Conservation (phyloP, 352 stramenopile species). For the Pythium dissimile region DNA sequence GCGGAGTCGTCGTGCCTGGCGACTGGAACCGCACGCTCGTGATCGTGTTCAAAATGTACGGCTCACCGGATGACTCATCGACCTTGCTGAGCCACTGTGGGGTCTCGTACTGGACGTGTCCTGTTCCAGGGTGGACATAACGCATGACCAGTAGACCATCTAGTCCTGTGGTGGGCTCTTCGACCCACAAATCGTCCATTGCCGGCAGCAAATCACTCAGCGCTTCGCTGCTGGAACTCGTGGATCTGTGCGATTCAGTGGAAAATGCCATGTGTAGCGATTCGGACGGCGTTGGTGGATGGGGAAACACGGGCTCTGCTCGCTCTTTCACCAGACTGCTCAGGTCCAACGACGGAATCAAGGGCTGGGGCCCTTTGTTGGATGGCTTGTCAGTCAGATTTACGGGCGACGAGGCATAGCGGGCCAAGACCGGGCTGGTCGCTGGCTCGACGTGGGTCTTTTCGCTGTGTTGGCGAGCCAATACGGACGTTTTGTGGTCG, state of each 20-base stretch:
- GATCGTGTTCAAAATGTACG: slow-evolving; percentile 18
- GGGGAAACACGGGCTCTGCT: not conserved
- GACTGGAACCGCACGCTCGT: slow-evolving; percentile 18
- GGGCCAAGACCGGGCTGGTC: not conserved
- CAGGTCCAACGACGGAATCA: slow-evolving; percentile 16
- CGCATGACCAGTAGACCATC: not conserved
- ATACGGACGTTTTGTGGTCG: not conserved
- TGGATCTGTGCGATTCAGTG: slow-evolving; percentile 2
- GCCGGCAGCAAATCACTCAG: slow-evolving; percentile 16
- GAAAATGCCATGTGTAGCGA: not conserved
- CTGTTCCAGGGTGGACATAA: slow-evolving; percentile 12
- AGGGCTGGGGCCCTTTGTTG: not conserved
- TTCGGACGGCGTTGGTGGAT: not conserved
- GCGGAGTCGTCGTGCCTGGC: slow-evolving; percentile 10
- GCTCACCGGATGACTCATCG: slow-evolving; percentile 8
- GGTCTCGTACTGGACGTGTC: slow-evolving; percentile 4
- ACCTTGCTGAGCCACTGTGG: slow-evolving; percentile 17
- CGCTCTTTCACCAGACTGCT: not conserved
- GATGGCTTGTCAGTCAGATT: not conserved
- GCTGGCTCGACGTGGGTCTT: not conserved
- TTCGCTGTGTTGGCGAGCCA: slow-evolving; percentile 18
- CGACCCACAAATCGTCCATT: slow-evolving; percentile 22
- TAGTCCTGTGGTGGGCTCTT: not conserved
- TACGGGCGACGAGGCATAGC: not conserved
- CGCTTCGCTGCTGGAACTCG: slow-evolving; percentile 1